These are phyloP conservation scores for Spiraea crenata DNA, from an alignment of 331 rosid species.

Conservation along the genomic window DNA sequence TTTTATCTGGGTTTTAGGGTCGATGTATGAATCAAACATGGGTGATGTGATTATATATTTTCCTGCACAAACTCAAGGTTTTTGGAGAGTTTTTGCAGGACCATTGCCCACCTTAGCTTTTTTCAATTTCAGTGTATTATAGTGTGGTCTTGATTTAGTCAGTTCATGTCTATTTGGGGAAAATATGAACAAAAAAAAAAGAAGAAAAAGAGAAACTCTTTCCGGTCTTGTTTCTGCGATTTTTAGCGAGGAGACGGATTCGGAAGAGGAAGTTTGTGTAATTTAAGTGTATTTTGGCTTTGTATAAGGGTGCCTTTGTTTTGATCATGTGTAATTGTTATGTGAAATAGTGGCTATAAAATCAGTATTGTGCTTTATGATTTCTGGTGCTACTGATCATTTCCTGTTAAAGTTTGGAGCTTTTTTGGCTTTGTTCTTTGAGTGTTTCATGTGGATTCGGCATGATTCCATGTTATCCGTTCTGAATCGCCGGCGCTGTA, in stretches of 20 bases:
- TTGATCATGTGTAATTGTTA: neutral
- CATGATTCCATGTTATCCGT: neutral
- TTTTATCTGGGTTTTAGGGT: neutral
- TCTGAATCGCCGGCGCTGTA: neutral
- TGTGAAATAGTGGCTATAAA: neutral
- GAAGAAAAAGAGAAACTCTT: neutral
- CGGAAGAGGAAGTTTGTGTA: constrained; percentile 5
- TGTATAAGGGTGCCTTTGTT: neutral
- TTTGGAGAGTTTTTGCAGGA: constrained; percentile 5
- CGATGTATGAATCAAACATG: neutral
- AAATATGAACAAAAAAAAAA: neutral
- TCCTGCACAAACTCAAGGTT: constrained; percentile 3
- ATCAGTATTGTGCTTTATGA: neutral
- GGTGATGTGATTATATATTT: neutral
- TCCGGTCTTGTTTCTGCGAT: neutral
- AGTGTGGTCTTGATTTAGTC: neutral
- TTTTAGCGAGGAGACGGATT: neutral
- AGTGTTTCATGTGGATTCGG: neutral
- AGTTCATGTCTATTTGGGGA: neutral
- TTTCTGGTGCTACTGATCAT: neutral
- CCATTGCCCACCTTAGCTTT: neutral
- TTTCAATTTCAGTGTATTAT: neutral
- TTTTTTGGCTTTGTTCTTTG: neutral
- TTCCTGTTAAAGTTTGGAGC: neutral
- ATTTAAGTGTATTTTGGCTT: neutral